Percentiles rank a stretch among this genome's conserved stretches.
Evolutionary conservation across 1,284 basidiomycete genomes (phyloP).

Genomic region (Sanghuangporus sanghuang): DNA sequence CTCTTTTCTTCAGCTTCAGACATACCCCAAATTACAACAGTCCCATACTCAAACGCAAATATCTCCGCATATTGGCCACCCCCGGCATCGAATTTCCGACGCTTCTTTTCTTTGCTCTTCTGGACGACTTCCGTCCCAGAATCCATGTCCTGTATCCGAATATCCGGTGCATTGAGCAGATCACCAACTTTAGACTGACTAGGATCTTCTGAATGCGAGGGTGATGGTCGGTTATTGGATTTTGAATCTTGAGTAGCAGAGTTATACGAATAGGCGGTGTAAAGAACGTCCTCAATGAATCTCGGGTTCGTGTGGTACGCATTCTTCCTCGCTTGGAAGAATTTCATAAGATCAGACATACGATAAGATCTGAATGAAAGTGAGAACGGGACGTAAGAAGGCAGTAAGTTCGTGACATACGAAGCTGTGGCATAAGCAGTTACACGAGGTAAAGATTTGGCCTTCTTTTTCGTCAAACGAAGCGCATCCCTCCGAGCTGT

Average conservation of each 20-base stretch:
- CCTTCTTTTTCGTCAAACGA: constrained; percentile 88
- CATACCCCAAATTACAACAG: constrained; percentile 97
- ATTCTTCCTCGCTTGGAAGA: constrained; percentile 75
- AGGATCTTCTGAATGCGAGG: constrained; percentile 17
- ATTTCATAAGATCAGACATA: constrained; percentile 81
- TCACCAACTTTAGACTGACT: constrained; percentile 44
- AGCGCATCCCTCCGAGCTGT: constrained; percentile 90
- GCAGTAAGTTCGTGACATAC: constrained; percentile 37
- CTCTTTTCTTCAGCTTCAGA: constrained; percentile 86
- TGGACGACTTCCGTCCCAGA: constrained; percentile 21
- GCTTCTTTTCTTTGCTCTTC: constrained; percentile 36
- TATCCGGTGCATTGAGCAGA: constrained; percentile 67
- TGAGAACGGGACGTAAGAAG: neutral
- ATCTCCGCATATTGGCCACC: constrained; percentile 76
- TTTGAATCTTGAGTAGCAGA: constrained; percentile 24
- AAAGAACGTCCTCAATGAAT: constrained; percentile 76
- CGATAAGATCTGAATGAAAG: constrained; percentile 67
- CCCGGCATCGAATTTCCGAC: constrained; percentile 56
- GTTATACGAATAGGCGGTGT: constrained; percentile 77
- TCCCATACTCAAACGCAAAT: constrained; percentile 92
- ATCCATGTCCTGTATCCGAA: constrained; percentile 32
- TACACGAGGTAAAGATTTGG: constrained; percentile 89
- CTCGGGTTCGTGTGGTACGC: constrained; percentile 84
- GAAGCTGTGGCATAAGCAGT: constrained; percentile 94
- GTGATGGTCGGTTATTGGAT: constrained; percentile 23